phyloP scores from a whole-genome alignment of 345 rosid genomes.

The Odontarrhena argentea region DNA sequence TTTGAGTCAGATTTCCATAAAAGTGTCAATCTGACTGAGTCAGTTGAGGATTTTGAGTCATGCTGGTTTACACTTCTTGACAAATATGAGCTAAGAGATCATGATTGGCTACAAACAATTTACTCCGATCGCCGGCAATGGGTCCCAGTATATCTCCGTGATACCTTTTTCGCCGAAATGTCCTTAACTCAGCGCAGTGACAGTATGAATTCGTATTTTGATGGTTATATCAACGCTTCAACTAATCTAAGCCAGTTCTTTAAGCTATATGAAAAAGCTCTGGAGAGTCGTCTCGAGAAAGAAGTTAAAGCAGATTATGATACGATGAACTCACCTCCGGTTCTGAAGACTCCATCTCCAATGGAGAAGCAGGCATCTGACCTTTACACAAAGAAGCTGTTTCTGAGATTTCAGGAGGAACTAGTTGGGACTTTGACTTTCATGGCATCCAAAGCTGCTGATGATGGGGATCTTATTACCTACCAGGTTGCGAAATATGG shows the following conservation, averaged over 20 bases:
- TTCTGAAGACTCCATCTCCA: slow-evolving; percentile 53
- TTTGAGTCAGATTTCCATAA: slow-evolving; percentile 54
- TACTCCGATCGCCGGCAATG: slow-evolving; percentile 59
- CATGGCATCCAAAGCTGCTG: slow-evolving; percentile 52
- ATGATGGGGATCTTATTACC: slow-evolving; percentile 46
- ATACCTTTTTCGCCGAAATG: slow-evolving; percentile 67
- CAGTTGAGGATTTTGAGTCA: slow-evolving; percentile 47
- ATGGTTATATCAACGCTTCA: slow-evolving; percentile 63
- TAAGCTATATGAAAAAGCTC: slow-evolving; percentile 52
- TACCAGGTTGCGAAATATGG: slow-evolving; percentile 63
- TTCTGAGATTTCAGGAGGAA: slow-evolving; percentile 55
- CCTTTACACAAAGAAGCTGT: slow-evolving; percentile 48
- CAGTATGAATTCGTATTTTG: slow-evolving; percentile 66
- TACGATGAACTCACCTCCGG: slow-evolving; percentile 50
- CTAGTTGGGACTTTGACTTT: slow-evolving; percentile 53
- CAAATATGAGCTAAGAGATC: slow-evolving; percentile 53
- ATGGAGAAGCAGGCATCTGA: slow-evolving; percentile 59
- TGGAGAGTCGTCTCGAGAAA: slow-evolving; percentile 54
- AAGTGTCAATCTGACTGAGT: slow-evolving; percentile 48
- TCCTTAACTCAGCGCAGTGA: slow-evolving; percentile 57
- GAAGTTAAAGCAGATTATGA: slow-evolving; percentile 56
- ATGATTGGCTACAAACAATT: slow-evolving; percentile 66
- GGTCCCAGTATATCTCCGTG: slow-evolving; percentile 63
- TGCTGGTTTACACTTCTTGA: slow-evolving; percentile 51
- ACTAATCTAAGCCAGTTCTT: slow-evolving; percentile 58